Percentiles rank a stretch among this genome's conserved stretches.
Conservation (phyloP, 768 basidiomycete genomes). For the Boletus patriciae region DNA sequence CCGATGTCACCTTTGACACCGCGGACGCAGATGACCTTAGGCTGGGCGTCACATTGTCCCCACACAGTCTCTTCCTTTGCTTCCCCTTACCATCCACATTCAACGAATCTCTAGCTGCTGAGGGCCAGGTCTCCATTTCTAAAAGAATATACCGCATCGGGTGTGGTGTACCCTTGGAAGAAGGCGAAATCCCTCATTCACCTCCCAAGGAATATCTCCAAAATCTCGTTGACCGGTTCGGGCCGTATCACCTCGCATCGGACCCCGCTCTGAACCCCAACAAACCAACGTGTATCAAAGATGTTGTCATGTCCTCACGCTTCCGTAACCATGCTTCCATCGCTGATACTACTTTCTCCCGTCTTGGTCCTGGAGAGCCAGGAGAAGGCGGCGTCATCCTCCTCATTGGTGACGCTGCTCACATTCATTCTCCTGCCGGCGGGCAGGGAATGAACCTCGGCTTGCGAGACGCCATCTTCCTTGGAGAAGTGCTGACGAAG, state of each 20-base stretch:
- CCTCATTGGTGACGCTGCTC: slow-evolving; percentile 49
- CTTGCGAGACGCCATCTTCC: slow-evolving; percentile 49
- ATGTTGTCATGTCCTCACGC: slow-evolving; percentile 46
- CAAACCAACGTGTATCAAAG: slow-evolving; percentile 35
- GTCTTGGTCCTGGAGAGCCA: slow-evolving; percentile 18
- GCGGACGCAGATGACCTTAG: not conserved
- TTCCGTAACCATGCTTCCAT: slow-evolving; percentile 46
- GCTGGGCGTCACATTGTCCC: slow-evolving; percentile 26
- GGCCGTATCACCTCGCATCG: slow-evolving; percentile 36
- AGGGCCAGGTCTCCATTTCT: slow-evolving; percentile 6
- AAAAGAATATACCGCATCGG: slow-evolving; percentile 40
- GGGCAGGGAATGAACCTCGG: slow-evolving; percentile 64
- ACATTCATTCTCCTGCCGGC: slow-evolving; percentile 55
- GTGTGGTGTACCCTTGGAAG: slow-evolving; percentile 37
- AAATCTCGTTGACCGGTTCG: slow-evolving; percentile 41
- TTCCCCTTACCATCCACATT: slow-evolving; percentile 38
- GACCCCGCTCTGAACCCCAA: slow-evolving; percentile 35
- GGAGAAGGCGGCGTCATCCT: slow-evolving; percentile 20
- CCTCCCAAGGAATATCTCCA: slow-evolving; percentile 47
- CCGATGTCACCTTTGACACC: slow-evolving; percentile 43
- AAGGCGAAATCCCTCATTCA: slow-evolving; percentile 37
- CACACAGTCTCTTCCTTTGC: slow-evolving; percentile 36
- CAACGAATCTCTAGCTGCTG: slow-evolving; percentile 17
- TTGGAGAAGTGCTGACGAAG: slow-evolving; percentile 43
- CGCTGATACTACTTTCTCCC: slow-evolving; percentile 40